Base-by-base conservation (phyloP, 306 rosid species). In the Erythrophleum fordii region DNA sequence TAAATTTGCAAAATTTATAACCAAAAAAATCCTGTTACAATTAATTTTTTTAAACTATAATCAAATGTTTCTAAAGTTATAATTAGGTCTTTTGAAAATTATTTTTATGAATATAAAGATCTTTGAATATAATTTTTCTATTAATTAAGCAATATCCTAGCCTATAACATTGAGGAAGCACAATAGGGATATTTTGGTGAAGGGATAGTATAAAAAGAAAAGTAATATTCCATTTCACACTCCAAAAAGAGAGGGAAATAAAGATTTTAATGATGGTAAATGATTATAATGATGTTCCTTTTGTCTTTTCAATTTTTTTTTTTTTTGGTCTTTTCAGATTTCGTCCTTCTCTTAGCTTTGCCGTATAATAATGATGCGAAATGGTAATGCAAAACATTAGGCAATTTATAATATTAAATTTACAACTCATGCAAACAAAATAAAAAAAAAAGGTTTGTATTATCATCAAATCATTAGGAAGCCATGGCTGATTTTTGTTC, bases 391-490 rank as follows among this genome's bases (percentile, higher is more conserved):
- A 48, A 49, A 72, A 48, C 65, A 62, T 29, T 28, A 51, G 61
- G 35, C 25, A 48, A 46, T n/a, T 48, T 76, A 28, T 34, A 34
- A 28, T 65, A 74, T 22, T 39, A 69, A 52, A 18, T 8, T 26
- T 48, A 34, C 59, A 59, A 46, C 39, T n/a, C 20, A 29, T 62
- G 58, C 22, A 26, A 72, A 4, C 20, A 58, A 66, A 83, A 26
- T 31, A 31, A 61, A 60, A 5, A 6, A 7, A 53, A 8, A 31
- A 1, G 11, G 25, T 37, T 55, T 52, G 58, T 37, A 83, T 74
- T 25, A 80, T 84, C 56, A 51, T 49, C 49, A 52, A 44, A 83
- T 78, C 22, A 83, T 83, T 39, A 45, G 62, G 5, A 28, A 73
- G 2, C 6, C 26, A 28, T 16, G 16, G 42, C 22, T 5, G 8